Percentiles rank a stretch among this genome's conserved stretches.
These are phyloP conservation scores for Panaeolus papilionaceus DNA, from an alignment of 768 basidiomycete species.

Conservation along the genomic window DNA sequence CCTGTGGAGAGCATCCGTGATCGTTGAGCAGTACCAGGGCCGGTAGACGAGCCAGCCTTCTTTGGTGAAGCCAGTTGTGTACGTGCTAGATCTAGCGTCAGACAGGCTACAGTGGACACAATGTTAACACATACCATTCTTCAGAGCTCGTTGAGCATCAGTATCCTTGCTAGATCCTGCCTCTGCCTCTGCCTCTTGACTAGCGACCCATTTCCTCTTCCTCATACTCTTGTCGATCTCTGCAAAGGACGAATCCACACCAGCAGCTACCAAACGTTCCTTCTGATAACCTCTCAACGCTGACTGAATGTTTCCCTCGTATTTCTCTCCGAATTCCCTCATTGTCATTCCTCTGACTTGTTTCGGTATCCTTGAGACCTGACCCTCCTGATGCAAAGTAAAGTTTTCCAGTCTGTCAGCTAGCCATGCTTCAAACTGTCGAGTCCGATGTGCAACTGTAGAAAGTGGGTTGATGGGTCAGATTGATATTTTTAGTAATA, in stretches of 20 bases:
- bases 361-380: constrained; percentile 76
- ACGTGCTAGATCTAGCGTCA: constrained; percentile 31
- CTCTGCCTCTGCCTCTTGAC: constrained; percentile 58
- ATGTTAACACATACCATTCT: constrained; percentile 56
- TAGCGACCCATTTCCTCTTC: constrained; percentile 80
- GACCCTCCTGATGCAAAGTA: constrained; percentile 75
- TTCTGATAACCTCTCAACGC: constrained; percentile 73
- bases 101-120: not conserved
- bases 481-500: not conserved
- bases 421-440: constrained; percentile 80
- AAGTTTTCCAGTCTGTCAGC: constrained; percentile 77
- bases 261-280: constrained; percentile 59
- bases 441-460: constrained; percentile 74
- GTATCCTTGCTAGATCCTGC: constrained; percentile 39
- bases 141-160: constrained; percentile 54
- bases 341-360: constrained; percentile 75
- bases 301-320: constrained; percentile 76
- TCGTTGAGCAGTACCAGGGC: constrained; percentile 59
- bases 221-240: constrained; percentile 72
- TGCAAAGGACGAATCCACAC: constrained; percentile 53
- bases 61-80: constrained; percentile 59
- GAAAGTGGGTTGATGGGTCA: constrained; percentile 17
- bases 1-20: constrained; percentile 45
- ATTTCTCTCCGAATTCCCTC: constrained; percentile 80
- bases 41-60: constrained; percentile 55